Evolutionary conservation across 345 rosid genomes (phyloP).

Genomic region (Cochlearia excelsa): DNA sequence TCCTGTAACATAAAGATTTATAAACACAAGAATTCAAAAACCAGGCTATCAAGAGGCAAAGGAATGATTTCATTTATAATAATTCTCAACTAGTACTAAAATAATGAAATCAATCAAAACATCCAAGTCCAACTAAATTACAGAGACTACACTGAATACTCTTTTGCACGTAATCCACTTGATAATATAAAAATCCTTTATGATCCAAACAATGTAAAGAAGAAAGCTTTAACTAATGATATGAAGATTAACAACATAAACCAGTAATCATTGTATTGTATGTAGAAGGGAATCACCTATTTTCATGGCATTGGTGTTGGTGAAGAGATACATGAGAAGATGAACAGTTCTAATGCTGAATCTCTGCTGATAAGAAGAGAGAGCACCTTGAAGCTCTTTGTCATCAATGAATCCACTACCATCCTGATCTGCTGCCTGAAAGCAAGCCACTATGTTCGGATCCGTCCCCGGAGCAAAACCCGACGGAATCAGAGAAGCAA

Average conservation of each 20-base stretch:
- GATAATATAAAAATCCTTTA: conserved; percentile 3
- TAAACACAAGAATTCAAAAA: conserved; percentile 12
- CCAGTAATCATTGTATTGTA: neutral
- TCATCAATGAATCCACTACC: conserved; percentile 88
- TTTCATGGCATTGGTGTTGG: conserved; percentile 62
- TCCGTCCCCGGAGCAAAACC: conserved; percentile 87
- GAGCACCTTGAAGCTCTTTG: conserved; percentile 80
- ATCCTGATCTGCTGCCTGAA: conserved; percentile 80
- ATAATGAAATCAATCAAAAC: conserved; percentile 7
- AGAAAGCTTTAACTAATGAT: neutral
- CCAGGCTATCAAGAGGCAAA: conserved; percentile 10
- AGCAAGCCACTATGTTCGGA: conserved; percentile 72
- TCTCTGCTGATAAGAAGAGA: conserved; percentile 71
- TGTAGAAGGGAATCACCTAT: conserved; percentile 49
- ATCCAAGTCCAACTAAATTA: neutral
- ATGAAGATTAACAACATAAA: neutral
- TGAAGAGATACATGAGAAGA: conserved; percentile 83
- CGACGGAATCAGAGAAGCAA: conserved; percentile 68
- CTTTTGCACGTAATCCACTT: conserved; percentile 24
- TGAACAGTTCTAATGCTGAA: conserved; percentile 88
- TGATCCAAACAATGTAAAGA: conserved; percentile 7
- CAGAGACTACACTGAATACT: conserved; percentile 5
- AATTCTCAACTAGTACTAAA: conserved; percentile 24
- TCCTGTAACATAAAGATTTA: conserved; percentile 44
- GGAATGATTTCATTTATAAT: conserved; percentile 4